A percentile compares a stretch with the other conserved stretches of the same genome.
Evolutionary conservation across 2,329 filamentous ascomycete species (phyloP).

Genomic region (Colletotrichum sojae): DNA sequence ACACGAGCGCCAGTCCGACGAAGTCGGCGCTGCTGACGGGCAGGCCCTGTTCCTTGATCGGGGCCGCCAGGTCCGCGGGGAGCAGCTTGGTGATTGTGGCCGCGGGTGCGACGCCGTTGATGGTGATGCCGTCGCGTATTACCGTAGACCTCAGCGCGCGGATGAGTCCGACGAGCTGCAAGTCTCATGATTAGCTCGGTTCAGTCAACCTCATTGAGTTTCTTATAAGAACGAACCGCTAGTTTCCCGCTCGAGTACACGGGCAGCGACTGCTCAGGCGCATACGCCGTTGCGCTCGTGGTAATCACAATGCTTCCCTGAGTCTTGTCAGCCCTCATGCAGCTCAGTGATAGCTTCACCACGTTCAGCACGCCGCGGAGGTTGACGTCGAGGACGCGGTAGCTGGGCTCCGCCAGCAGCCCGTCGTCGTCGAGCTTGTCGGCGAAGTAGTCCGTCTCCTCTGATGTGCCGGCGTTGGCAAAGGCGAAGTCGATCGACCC

Average conservation of each 20-base stretch:
- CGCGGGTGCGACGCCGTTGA: conserved; percentile 56
- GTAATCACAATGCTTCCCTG: conserved; percentile 56
- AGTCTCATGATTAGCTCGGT: too few relatives aligned
- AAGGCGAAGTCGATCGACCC: conserved; percentile 50
- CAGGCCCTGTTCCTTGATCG: conserved; percentile 49
- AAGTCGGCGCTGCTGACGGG: conserved; percentile 51
- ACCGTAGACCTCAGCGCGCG: conserved; percentile 50
- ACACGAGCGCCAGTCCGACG: conserved; percentile 54
- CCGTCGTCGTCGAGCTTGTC: conserved; percentile 48
- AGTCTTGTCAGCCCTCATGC: conserved; percentile 44
- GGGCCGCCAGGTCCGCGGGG: conserved; percentile 48
- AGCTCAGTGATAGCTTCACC: conserved; percentile 50
- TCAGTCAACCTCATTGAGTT: too few relatives aligned
- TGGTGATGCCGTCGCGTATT: conserved; percentile 50
- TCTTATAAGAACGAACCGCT: too few relatives aligned
- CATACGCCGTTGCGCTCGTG: conserved; percentile 53
- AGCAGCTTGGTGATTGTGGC: conserved; percentile 52
- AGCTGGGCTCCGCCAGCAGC: conserved; percentile 28
- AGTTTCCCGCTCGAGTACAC: conserved; percentile 46
- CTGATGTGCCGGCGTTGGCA: conserved; percentile 52
- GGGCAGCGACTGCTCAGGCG: conserved; percentile 53
- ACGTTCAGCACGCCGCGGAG: conserved; percentile 49
- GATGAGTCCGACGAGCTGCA: conserved; percentile 46
- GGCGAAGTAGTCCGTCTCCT: conserved; percentile 49
- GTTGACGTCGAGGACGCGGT: conserved; percentile 52